These are phyloP conservation scores for Decorospora gaudefroyi DNA, from an alignment of 2,329 filamentous ascomycete species.

Conservation along the genomic window DNA sequence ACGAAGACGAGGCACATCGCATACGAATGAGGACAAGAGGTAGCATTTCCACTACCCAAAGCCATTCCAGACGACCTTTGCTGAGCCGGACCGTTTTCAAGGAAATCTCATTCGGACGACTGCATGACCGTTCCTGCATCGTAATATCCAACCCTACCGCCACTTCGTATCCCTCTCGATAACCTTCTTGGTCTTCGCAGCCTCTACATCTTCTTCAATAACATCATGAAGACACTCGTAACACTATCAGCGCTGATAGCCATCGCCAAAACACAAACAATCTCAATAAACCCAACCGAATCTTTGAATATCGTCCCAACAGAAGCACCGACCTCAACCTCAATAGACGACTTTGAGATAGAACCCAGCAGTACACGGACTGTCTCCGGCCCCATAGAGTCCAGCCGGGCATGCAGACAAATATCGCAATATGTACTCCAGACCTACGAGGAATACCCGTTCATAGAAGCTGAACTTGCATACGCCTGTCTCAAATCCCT, in stretches of 20 bases:
- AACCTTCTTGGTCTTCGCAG: not conserved
- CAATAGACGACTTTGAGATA: constrained; percentile 23
- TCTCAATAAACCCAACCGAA: constrained; percentile 11
- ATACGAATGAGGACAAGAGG: not conserved
- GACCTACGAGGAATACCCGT: constrained; percentile 20
- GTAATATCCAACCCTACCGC: not conserved
- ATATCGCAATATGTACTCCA: constrained; percentile 25
- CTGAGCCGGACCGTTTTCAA: no score
- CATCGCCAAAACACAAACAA: constrained; percentile 9
- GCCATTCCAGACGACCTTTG: no score
- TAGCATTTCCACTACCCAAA: not conserved
- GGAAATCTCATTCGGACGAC: no score
- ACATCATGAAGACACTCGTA: constrained; percentile 8
- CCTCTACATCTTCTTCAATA: not conserved
- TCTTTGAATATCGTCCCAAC: constrained; percentile 10
- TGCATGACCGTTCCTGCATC: not conserved
- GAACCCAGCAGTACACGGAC: constrained; percentile 36
- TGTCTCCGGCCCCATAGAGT: constrained; percentile 38
- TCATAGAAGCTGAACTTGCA: constrained; percentile 42
- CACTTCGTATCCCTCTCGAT: not conserved
- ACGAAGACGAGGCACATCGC: not conserved
- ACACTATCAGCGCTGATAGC: constrained; percentile 6
- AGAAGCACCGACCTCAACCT: constrained; percentile 15
- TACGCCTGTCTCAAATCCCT: constrained; percentile 47
- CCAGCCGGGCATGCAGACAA: constrained; percentile 36